Conservation (phyloP, 257 asterid species). For the Capsicum baccatum region DNA sequence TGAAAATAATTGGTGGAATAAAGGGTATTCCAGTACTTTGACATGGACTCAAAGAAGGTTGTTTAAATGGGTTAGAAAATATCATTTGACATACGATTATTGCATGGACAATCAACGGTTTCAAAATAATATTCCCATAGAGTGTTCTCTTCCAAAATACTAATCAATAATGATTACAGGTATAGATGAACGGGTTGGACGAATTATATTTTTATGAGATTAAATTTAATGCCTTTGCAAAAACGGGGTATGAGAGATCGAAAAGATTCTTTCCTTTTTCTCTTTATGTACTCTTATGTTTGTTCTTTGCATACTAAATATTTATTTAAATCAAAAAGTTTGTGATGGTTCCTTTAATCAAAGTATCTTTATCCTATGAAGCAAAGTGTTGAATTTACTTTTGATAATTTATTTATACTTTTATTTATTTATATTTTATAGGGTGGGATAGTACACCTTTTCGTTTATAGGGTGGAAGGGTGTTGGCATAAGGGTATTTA, state of each 20-base stretch:
- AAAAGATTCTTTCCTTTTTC: neutral
- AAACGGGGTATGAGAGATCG: too few species aligned
- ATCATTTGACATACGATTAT: constrained; percentile 67
- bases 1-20: constrained; percentile 79
- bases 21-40: constrained; percentile 46
- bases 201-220: too few species aligned
- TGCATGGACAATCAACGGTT: constrained; percentile 73
- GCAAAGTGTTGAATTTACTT: neutral
- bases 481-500: neutral
- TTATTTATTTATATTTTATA: neutral
- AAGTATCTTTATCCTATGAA: neutral
- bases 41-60: constrained; percentile 67
- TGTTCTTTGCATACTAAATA: neutral
- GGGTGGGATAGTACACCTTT: neutral
- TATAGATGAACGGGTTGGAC: neutral
- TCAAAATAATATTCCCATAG: constrained; percentile 61
- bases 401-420: neutral
- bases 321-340: neutral
- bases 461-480: too few species aligned
- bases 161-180: constrained; percentile 25
- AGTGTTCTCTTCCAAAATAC: constrained; percentile 73
- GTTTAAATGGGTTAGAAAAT: constrained; percentile 68
- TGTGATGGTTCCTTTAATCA: neutral
- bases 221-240: neutral
- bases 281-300: neutral